Percentiles rank a stretch among this genome's conserved stretches.
Evolutionary conservation across 768 basidiomycete genomes (phyloP).

Genomic region (Suillus ampliporus): DNA sequence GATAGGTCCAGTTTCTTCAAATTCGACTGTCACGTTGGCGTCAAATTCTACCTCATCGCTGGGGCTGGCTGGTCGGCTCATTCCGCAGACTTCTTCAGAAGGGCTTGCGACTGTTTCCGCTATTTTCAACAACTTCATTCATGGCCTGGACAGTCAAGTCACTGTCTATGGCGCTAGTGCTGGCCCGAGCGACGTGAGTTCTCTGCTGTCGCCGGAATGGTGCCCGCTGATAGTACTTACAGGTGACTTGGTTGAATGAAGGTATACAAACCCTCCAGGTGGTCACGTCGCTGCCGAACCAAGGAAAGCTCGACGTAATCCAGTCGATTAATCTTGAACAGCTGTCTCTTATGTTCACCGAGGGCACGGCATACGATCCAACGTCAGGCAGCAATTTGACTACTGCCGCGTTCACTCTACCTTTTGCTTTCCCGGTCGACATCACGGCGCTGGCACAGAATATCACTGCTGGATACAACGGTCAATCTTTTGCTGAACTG

Average conservation of each 20-base stretch:
- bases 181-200: conserved; percentile 58
- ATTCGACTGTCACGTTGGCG: conserved; percentile 54
- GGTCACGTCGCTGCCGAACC: conserved; percentile 64
- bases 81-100: conserved; percentile 58
- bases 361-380: conserved; percentile 61
- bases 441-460: conserved; percentile 66
- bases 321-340: conserved; percentile 66
- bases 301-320: conserved; percentile 65
- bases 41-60: conserved; percentile 59
- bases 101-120: conserved; percentile 64
- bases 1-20: conserved; percentile 63
- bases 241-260: conserved; percentile 77
- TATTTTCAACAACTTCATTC: conserved; percentile 76
- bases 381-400: conserved; percentile 62
- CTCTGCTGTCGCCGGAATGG: not conserved
- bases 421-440: conserved; percentile 73
- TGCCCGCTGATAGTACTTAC: conserved; percentile 13
- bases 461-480: conserved; percentile 56
- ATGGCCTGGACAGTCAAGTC: conserved; percentile 66
- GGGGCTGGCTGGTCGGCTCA: conserved; percentile 63
- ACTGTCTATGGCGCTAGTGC: conserved; percentile 64
- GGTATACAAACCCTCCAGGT: conserved; percentile 69
- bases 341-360: conserved; percentile 62
- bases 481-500: conserved; percentile 62
- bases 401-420: conserved; percentile 67